Percentiles rank a stretch among this genome's conserved stretches.
Conservation (phyloP, 2,329 filamentous ascomycete genomes). For the Colletotrichum filicis region DNA sequence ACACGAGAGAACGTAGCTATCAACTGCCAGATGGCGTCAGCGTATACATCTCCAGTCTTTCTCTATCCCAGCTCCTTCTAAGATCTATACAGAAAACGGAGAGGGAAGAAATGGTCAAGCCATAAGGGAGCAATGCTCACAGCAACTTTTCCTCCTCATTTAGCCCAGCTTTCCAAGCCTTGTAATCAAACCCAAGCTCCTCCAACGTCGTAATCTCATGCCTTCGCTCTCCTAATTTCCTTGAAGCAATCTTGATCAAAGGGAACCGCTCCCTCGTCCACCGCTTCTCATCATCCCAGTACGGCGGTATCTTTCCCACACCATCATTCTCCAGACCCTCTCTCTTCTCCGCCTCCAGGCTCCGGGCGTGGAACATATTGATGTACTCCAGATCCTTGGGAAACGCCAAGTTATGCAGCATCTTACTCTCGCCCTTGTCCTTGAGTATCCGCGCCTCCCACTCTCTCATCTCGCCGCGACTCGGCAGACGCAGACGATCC, state of each 20-base stretch:
- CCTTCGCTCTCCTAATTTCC: conserved; percentile 47
- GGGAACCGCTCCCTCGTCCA: conserved; percentile 54
- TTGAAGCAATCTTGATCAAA: conserved; percentile 52
- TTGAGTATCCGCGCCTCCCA: conserved; percentile 70
- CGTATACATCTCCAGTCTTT: no score
- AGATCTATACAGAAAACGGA: no score
- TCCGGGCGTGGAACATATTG: conserved; percentile 65
- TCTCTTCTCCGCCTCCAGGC: conserved; percentile 47
- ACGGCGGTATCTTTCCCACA: conserved; percentile 49
- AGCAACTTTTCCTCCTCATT: conserved; percentile 15
- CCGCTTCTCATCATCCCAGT: conserved; percentile 51
- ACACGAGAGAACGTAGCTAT: no score
- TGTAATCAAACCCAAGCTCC: conserved; percentile 62
- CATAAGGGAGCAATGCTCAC: not conserved
- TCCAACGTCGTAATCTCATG: conserved; percentile 47
- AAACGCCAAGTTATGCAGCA: conserved; percentile 54
- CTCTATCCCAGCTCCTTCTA: no score
- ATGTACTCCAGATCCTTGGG: conserved; percentile 70
- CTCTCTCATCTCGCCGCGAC: conserved; percentile 62
- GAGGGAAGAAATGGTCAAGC: no score
- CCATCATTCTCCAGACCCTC: conserved; percentile 48
- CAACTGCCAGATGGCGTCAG: no score
- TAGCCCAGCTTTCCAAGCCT: conserved; percentile 40
- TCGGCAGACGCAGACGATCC: conserved; percentile 67
- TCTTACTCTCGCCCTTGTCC: conserved; percentile 53